Evolutionary conservation across 2,329 filamentous ascomycete genomes (phyloP).

Genomic region (Zalaria obscura): DNA sequence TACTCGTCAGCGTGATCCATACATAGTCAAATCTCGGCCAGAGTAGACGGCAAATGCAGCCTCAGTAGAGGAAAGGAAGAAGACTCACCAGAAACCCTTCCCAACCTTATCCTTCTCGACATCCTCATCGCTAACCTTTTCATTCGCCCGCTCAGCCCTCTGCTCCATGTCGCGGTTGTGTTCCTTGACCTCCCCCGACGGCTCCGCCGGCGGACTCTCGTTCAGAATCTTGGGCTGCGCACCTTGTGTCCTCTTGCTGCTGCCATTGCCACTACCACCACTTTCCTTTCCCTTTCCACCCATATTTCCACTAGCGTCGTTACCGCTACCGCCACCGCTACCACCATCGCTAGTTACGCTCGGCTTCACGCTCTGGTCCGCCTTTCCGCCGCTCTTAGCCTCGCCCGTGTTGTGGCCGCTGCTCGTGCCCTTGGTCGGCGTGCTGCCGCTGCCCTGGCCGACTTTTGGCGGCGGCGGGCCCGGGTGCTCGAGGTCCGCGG

Average conservation of each 20-base stretch:
- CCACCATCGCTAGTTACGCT: conserved; percentile 1
- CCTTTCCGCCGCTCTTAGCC: conserved; percentile 3
- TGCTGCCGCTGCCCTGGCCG: conserved; percentile 18
- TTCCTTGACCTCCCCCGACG: conserved; percentile 21
- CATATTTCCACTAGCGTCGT: conserved; percentile 3
- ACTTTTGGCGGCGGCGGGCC: conserved; percentile 29
- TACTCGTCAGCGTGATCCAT: background rate
- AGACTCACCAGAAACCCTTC: conserved; percentile 20
- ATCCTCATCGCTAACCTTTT: conserved; percentile 22
- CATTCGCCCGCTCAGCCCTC: conserved; percentile 25
- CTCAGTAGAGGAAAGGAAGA: background rate
- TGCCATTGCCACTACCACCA: background rate
- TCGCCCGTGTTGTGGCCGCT: conserved; percentile 6
- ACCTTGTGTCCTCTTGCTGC: conserved; percentile 11
- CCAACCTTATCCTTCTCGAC: conserved; percentile 26
- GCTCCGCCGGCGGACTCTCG: conserved; percentile 18
- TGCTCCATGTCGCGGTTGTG: conserved; percentile 31
- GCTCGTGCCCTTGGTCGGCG: conserved; percentile 14
- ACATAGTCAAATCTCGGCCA: background rate
- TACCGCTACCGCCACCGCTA: background rate
- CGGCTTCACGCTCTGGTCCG: conserved; percentile 1
- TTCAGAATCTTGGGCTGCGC: conserved; percentile 29
- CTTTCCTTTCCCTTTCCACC: conserved; percentile 3
- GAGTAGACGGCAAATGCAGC: background rate
- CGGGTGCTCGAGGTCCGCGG: conserved; percentile 28